Evolutionary conservation across 1,284 basidiomycete species (phyloP).

Genomic region (Farysia itapuensis): DNA sequence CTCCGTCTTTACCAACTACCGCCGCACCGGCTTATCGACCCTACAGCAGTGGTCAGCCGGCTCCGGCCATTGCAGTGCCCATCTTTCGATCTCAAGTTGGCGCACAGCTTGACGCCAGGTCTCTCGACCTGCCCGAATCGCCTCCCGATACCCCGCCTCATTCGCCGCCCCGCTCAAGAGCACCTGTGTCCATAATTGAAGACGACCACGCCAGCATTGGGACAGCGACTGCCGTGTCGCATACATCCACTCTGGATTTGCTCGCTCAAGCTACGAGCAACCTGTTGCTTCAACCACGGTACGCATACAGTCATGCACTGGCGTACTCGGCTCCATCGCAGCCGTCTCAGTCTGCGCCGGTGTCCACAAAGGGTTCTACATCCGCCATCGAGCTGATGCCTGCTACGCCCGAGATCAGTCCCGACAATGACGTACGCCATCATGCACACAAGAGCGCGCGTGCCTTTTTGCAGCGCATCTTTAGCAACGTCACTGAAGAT

Average conservation of each 20-base stretch:
- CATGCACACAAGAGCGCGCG: constrained; percentile 41
- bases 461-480: constrained; percentile 41
- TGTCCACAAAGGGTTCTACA: background rate
- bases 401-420: constrained; percentile 49
- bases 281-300: background rate
- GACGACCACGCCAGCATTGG: background rate
- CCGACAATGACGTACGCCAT: constrained; percentile 41
- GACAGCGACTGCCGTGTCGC: background rate
- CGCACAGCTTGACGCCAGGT: constrained; percentile 1
- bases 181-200: background rate
- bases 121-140: constrained; percentile 30
- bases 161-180: constrained; percentile 11
- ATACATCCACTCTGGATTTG: background rate
- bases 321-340: too few species aligned
- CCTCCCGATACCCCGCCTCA: constrained; percentile 43
- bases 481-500: constrained; percentile 19
- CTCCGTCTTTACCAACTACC: constrained; percentile 29
- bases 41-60: constrained; percentile 36
- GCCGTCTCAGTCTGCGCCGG: background rate
- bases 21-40: constrained; percentile 9
- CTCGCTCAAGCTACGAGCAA: background rate
- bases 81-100: constrained; percentile 22
- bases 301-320: too few species aligned
- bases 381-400: constrained; percentile 28
- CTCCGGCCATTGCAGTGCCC: constrained; percentile 30